These are phyloP conservation scores for Serendipita sp. DNA, from an alignment of 1,284 basidiomycete species.

Conservation along the genomic window DNA sequence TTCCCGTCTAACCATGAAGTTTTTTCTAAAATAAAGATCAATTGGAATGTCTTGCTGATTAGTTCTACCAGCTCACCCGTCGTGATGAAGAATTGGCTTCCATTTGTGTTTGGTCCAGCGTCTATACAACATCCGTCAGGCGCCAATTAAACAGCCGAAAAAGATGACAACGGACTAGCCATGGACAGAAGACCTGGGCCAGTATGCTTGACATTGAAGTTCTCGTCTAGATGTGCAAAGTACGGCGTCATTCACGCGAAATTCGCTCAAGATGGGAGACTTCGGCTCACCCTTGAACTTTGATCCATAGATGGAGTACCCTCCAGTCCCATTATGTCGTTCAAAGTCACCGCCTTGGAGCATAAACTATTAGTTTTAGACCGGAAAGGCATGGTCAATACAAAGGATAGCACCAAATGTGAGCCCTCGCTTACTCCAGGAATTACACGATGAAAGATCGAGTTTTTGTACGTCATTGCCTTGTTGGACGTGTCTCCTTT, in stretches of 20 bases:
- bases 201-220: slow-evolving; percentile 35
- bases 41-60: no score
- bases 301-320: slow-evolving; percentile 28
- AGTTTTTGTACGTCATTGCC: slow-evolving; percentile 26
- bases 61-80: slow-evolving; percentile 16
- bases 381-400: background rate
- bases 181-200: slow-evolving; percentile 36
- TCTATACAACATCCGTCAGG: background rate
- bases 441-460: slow-evolving; percentile 36
- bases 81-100: slow-evolving; percentile 35
- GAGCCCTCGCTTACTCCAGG: background rate
- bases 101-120: slow-evolving; percentile 29
- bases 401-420: slow-evolving; percentile 14
- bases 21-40: background rate
- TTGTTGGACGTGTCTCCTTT: slow-evolving; percentile 19
- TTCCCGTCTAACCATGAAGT: slow-evolving; percentile 23
- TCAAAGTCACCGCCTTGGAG: slow-evolving; percentile 22
- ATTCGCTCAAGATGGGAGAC: background rate
- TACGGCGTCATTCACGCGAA: background rate
- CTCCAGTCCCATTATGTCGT: slow-evolving; percentile 16
- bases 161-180: slow-evolving; percentile 34
- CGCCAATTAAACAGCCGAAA: background rate
- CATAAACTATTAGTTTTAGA: background rate
- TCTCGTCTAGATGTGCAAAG: slow-evolving; percentile 12
- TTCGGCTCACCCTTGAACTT: slow-evolving; percentile 30